These are phyloP conservation scores for Meyerozyma sp. DNA, from an alignment of 1,139 yeast species.

Conservation along the genomic window DNA sequence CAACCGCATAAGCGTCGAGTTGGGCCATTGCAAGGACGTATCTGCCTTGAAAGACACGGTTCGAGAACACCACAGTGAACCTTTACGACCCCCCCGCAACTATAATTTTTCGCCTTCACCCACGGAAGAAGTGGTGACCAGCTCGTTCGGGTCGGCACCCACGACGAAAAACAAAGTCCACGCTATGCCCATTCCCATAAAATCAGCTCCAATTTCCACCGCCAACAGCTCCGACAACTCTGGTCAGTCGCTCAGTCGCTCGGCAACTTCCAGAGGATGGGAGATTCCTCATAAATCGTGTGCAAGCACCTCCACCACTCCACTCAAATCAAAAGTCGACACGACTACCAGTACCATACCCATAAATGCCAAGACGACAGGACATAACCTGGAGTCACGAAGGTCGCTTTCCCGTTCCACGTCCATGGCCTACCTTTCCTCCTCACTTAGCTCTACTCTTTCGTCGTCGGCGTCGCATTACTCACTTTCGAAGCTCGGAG, in stretches of 20 bases:
- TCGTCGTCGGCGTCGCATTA: slow-evolving; percentile 35
- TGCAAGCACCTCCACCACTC: slow-evolving; percentile 17
- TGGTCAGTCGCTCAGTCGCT: slow-evolving; percentile 22
- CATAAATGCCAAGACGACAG: slow-evolving; percentile 12
- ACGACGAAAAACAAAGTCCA: slow-evolving; percentile 2
- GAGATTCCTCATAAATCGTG: slow-evolving; percentile 37
- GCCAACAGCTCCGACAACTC: slow-evolving; percentile 17
- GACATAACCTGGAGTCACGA: slow-evolving; percentile 4
- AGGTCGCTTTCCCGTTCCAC: slow-evolving; percentile 30
- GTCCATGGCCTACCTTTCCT: slow-evolving; percentile 40
- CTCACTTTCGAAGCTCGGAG: slow-evolving; percentile 37
- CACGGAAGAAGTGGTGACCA: background rate
- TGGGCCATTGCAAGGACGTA: background rate
- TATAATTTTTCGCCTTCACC: background rate
- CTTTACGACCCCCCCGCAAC: background rate
- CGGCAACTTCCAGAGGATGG: slow-evolving; percentile 37
- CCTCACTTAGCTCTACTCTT: slow-evolving; percentile 35
- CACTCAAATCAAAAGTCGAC: slow-evolving; percentile 8
- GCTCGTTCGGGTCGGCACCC: background rate
- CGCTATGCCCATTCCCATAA: slow-evolving; percentile 28
- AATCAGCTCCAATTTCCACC: slow-evolving; percentile 9
- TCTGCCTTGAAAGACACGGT: background rate
- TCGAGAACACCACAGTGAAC: background rate
- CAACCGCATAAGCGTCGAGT: background rate
- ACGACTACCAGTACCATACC: slow-evolving; percentile 19